Percentiles rank a stretch among this genome's conserved stretches.
Evolutionary conservation across 345 rosid species (phyloP).

Genomic region (Hypericum androsaemum): DNA sequence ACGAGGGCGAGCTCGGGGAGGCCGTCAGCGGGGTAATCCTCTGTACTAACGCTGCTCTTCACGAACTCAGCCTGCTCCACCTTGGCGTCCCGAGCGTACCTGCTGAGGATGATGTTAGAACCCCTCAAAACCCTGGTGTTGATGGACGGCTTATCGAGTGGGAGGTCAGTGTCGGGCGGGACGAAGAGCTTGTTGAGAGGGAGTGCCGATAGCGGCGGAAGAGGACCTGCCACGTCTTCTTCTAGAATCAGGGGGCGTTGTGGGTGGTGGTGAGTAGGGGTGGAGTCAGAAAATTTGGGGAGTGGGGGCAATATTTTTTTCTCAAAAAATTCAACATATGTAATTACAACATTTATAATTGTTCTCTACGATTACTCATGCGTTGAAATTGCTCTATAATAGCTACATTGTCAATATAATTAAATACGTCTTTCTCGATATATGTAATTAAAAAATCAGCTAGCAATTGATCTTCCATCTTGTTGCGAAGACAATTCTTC

Average conservation of each 20-base stretch:
- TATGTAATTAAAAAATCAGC: too few species aligned
- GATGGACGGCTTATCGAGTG: constrained; percentile 20
- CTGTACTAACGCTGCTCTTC: constrained; percentile 76
- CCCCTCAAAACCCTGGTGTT: constrained; percentile 66
- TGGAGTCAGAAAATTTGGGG: too few species aligned
- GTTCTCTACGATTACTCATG: too few species aligned
- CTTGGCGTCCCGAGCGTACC: constrained; percentile 79
- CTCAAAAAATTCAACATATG: too few species aligned
- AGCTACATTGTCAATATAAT: too few species aligned
- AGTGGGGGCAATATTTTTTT: too few species aligned
- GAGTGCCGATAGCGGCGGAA: constrained; percentile 4
- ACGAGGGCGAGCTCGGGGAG: constrained; percentile 92
- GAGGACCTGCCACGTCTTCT: not conserved
- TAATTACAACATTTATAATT: too few species aligned
- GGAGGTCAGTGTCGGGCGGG: constrained; percentile 72
- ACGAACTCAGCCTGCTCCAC: constrained; percentile 73
- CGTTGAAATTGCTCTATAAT: too few species aligned
- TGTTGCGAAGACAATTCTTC: too few species aligned
- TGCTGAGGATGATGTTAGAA: constrained; percentile 80
- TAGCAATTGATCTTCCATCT: too few species aligned
- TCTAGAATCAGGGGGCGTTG: not conserved
- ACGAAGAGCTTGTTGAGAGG: constrained; percentile 64
- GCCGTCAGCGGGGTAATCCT: constrained; percentile 80
- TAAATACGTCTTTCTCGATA: too few species aligned
- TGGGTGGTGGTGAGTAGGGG: not conserved